phyloP scores from a whole-genome alignment of 805 yeast species.

The Wickerhamomyces alni region DNA sequence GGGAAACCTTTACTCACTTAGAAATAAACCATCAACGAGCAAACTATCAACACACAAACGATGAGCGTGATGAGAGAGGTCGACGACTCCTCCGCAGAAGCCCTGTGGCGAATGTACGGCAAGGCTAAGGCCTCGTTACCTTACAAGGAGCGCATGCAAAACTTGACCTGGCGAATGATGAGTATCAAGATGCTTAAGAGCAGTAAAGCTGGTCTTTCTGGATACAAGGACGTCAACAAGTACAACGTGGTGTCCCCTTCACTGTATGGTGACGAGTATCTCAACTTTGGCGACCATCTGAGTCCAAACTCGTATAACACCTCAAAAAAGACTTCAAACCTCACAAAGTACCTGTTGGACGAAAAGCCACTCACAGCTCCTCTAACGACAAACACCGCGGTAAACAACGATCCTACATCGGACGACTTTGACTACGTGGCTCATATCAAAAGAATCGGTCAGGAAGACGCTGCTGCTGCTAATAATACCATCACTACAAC shows the following conservation, averaged over 20 bases:
- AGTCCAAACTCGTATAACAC: slow-evolving; percentile 1
- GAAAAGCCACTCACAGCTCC: slow-evolving; percentile 7
- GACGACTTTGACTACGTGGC: slow-evolving; percentile 62
- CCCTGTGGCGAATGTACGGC: slow-evolving; percentile 78
- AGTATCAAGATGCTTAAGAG: slow-evolving; percentile 31
- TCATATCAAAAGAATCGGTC: slow-evolving; percentile 53
- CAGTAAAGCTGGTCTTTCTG: neutral
- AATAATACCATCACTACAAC: neutral
- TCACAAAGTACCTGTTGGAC: slow-evolving; percentile 17
- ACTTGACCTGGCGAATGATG: slow-evolving; percentile 87
- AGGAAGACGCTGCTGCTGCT: slow-evolving; percentile 23
- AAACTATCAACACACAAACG: neutral
- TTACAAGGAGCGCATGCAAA: slow-evolving; percentile 71
- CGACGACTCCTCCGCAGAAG: slow-evolving; percentile 40
- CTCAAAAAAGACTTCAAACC: slow-evolving; percentile 15
- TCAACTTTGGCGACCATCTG: slow-evolving; percentile 13
- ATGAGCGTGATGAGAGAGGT: slow-evolving; percentile 11
- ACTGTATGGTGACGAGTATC: slow-evolving; percentile 17
- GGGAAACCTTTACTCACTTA: too few species aligned
- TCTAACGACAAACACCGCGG: neutral
- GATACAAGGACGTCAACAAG: neutral
- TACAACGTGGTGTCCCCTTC: neutral
- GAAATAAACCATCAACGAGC: too few species aligned
- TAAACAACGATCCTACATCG: slow-evolving; percentile 35
- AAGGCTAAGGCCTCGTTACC: slow-evolving; percentile 73